Evolutionary conservation across 2,329 filamentous ascomycete species (phyloP).

Genomic region (Rugonectria rugulosa): DNA sequence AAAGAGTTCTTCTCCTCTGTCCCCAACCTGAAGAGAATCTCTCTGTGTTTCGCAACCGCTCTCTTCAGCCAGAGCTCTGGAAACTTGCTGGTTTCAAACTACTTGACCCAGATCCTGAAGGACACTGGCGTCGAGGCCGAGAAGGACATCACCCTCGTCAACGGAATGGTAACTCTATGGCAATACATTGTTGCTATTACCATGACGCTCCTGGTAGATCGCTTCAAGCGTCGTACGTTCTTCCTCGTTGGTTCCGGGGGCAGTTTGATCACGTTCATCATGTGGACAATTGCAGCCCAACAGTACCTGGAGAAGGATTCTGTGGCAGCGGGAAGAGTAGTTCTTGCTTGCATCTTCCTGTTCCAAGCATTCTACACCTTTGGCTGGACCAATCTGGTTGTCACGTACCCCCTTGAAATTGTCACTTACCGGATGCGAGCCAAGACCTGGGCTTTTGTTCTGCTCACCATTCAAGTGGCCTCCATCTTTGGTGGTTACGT

Average conservation of each 20-base stretch:
- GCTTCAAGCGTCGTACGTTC: slow-evolving; percentile 47
- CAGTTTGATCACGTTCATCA: slow-evolving; percentile 48
- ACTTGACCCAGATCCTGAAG: slow-evolving; percentile 49
- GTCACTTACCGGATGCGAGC: slow-evolving; percentile 52
- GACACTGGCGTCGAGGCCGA: slow-evolving; percentile 47
- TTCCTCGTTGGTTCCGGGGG: slow-evolving; percentile 50
- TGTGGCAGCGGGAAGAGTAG: slow-evolving; percentile 43
- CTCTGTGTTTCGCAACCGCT: slow-evolving; percentile 49
- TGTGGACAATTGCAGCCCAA: slow-evolving; percentile 50
- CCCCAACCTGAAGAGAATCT: slow-evolving; percentile 50
- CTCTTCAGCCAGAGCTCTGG: slow-evolving; percentile 52
- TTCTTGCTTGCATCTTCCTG: slow-evolving; percentile 52
- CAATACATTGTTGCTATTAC: slow-evolving; percentile 51
- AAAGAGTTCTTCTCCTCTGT: slow-evolving; percentile 49
- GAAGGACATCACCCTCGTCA: slow-evolving; percentile 51
- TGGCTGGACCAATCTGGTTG: slow-evolving; percentile 53
- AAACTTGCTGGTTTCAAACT: slow-evolving; percentile 52
- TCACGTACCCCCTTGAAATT: slow-evolving; percentile 53
- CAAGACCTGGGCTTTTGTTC: slow-evolving; percentile 50
- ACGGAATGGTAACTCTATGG: slow-evolving; percentile 51
- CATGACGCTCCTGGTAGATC: slow-evolving; percentile 47
- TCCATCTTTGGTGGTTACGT: slow-evolving; percentile 50
- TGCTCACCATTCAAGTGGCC: slow-evolving; percentile 49
- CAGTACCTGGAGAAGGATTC: slow-evolving; percentile 45
- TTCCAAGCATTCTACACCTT: slow-evolving; percentile 52